Base-by-base conservation (phyloP, 306 rosid species). In the Rosa multiflora region DNA sequence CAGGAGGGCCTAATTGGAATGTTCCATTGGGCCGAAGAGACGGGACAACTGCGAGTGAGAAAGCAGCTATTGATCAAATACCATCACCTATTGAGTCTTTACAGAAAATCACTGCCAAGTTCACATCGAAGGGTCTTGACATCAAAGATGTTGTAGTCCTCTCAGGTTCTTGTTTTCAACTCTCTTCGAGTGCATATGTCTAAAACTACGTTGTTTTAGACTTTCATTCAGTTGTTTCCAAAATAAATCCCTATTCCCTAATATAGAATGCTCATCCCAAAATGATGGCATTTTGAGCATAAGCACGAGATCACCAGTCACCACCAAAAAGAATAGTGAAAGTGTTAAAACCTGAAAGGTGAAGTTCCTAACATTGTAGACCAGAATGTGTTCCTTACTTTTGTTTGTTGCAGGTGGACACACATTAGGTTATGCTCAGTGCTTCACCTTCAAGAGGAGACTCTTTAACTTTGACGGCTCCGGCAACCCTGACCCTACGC, bases 361-460 rank as follows among this genome's bases (percentile, higher is more conserved):
- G 23, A 23, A 59, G 15, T 63, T 51, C 35, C 17, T 17, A 63
- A 29, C 10, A 13, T 67, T 66, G 9, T 78, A 56, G 49, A 26
- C 63, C 29, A 23, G 12, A 17, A 18, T 63, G 35, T 44, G 11
- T 42, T 35, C n/a, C 39, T 42, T 79, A 42, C 42, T 58, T 47
- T 1, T 70, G 21, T 67, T 13, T 37, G 29, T 39, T 42, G 51
- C 66, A 86, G 97, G 95, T 59, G 93, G 73, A 56, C 97, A 92
- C 77, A 90, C 97, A 15, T 81, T 92, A 74, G 97, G 97, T 2
- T 92, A 80, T 70, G 93, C 95, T 4, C 92, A 83, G 23, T 92
- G 97, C 82, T 78, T 83, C 76, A 85, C 86, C 53, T 86, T 92
- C 88, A 86, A 87, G 81, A 2, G 79, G 6, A 90, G 97, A 21